A percentile compares a stretch with the other conserved stretches of the same genome.
These are phyloP conservation scores for Cafeteria roenbergensis DNA, from an alignment of 108 stramenopile genomes.

Conservation along the genomic window DNA sequence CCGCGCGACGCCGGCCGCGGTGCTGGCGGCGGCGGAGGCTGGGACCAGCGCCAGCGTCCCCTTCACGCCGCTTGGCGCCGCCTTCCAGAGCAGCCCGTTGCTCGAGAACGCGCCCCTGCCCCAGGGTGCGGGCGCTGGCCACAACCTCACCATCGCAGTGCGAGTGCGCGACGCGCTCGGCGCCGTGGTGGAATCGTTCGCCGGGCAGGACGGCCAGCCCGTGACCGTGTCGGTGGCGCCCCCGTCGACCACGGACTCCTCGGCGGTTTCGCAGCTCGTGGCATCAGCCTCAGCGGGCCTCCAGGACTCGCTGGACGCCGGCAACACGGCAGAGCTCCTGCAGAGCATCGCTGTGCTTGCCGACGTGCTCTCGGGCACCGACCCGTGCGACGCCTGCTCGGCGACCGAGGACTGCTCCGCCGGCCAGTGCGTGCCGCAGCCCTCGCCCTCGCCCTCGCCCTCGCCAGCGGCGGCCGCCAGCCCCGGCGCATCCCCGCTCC, in stretches of 20 bases:
- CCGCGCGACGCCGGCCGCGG: too few species aligned
- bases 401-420: too few species aligned
- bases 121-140: not conserved
- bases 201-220: not conserved
- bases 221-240: too few species aligned
- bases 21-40: not conserved
- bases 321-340: too few species aligned
- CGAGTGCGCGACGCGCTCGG: not conserved
- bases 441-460: not conserved
- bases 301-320: too few species aligned
- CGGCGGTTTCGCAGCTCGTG: too few species aligned
- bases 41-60: too few species aligned
- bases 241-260: too few species aligned
- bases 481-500: not conserved
- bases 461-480: not conserved
- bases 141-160: not conserved
- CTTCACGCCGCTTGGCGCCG: not conserved
- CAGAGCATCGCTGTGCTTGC: too few species aligned
- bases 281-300: too few species aligned
- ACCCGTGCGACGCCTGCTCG: too few species aligned
- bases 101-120: not conserved
- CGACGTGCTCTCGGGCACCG: too few species aligned
- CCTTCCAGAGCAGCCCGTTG: not conserved
- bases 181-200: not conserved
- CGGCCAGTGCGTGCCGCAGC: not conserved